These are phyloP conservation scores for Lachnellula arida DNA, from an alignment of 2,329 filamentous ascomycete species.

Conservation along the genomic window DNA sequence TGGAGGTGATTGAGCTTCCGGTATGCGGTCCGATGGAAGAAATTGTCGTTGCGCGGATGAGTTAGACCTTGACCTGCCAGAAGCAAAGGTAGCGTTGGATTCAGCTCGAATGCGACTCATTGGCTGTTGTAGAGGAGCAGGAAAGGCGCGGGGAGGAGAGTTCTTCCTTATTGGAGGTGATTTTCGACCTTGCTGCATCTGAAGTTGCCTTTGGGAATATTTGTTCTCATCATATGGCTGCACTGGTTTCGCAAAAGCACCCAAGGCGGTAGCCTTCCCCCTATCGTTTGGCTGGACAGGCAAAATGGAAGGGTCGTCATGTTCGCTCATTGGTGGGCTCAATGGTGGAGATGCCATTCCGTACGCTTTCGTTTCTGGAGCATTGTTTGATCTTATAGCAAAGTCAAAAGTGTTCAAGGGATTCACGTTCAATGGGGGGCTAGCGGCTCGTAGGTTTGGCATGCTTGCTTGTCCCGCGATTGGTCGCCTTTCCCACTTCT, in stretches of 20 bases:
- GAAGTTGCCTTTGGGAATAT: constrained; percentile 75
- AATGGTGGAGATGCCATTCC: constrained; percentile 49
- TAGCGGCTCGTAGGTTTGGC: constrained; percentile 60
- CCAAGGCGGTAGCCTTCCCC: constrained; percentile 75
- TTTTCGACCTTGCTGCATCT: constrained; percentile 72
- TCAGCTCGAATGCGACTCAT: constrained; percentile 43
- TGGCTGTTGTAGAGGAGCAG: constrained; percentile 18
- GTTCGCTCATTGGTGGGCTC: constrained; percentile 68
- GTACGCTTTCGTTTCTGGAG: constrained; percentile 30
- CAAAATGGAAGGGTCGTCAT: constrained; percentile 60
- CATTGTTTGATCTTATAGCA: constrained; percentile 30
- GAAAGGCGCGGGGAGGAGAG: constrained; percentile 24
- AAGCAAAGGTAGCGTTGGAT: constrained; percentile 39
- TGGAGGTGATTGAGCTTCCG: constrained; percentile 13
- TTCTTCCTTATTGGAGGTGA: constrained; percentile 43
- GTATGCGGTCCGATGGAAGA: constrained; percentile 19
- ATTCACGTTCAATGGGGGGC: constrained; percentile 33
- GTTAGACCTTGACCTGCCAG: constrained; percentile 43
- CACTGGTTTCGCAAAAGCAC: constrained; percentile 66
- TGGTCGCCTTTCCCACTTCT: constrained; percentile 46
- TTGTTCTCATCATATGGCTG: constrained; percentile 80
- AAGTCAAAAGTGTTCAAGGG: constrained; percentile 37
- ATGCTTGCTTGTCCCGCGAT: constrained; percentile 58
- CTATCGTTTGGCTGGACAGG: constrained; percentile 69
- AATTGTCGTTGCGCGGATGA: constrained; percentile 39